Conservation (phyloP, 768 basidiomycete species). For the Pleurotus tuoliensis region DNA sequence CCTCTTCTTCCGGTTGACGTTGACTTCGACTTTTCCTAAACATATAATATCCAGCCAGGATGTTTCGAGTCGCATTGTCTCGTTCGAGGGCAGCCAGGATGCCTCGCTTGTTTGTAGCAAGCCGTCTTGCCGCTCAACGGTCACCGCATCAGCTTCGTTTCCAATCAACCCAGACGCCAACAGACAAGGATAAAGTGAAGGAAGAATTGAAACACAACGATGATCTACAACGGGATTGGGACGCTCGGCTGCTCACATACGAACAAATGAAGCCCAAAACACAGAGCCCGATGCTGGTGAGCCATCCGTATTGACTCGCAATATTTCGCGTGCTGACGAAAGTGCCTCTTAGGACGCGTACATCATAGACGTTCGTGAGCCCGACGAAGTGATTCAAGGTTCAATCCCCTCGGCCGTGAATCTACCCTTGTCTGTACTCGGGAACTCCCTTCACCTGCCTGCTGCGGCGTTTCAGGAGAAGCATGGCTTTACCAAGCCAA, state of each 20-base stretch:
- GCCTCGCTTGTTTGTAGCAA: slow-evolving; percentile 4
- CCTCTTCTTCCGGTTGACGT: too few relatives aligned
- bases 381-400: slow-evolving; percentile 86
- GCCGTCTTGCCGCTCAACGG: slow-evolving; percentile 8
- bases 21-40: background rate
- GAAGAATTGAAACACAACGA: slow-evolving; percentile 31
- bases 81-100: background rate
- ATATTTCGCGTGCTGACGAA: slow-evolving; percentile 7
- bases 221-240: slow-evolving; percentile 69
- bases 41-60: background rate
- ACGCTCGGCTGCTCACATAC: slow-evolving; percentile 66
- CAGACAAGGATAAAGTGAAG: slow-evolving; percentile 20
- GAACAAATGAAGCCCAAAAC: slow-evolving; percentile 80
- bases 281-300: slow-evolving; percentile 65
- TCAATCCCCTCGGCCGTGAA: slow-evolving; percentile 92
- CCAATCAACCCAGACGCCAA: slow-evolving; percentile 29
- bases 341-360: slow-evolving; percentile 50
- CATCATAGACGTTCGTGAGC: slow-evolving; percentile 90
- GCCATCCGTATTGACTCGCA: slow-evolving; percentile 11
- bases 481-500: slow-evolving; percentile 75
- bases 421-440: slow-evolving; percentile 78
- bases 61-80: slow-evolving; percentile 5
- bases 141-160: slow-evolving; percentile 18
- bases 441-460: slow-evolving; percentile 56
- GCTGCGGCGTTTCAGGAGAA: slow-evolving; percentile 54